A percentile compares a stretch with the other conserved stretches of the same genome.
These are phyloP conservation scores for Venturia oleaginea DNA, from an alignment of 2,329 filamentous ascomycete species.

Conservation along the genomic window DNA sequence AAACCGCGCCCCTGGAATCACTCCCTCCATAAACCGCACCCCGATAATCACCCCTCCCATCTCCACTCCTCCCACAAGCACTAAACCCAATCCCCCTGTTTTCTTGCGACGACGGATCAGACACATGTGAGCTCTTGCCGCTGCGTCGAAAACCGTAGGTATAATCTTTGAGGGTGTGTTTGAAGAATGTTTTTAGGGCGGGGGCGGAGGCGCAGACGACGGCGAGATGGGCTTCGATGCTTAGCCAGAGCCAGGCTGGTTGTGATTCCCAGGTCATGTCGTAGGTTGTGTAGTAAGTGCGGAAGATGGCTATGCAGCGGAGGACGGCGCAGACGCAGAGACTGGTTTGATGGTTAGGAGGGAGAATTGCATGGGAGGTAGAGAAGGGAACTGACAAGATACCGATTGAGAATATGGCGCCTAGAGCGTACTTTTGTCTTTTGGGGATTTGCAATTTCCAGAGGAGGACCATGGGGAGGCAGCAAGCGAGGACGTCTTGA, in stretches of 20 bases:
- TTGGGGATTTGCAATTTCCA: conserved; percentile 17
- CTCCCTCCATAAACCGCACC: neutral
- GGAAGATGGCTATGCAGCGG: neutral
- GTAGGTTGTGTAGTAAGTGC: conserved; percentile 10
- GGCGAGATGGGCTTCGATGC: conserved; percentile 12
- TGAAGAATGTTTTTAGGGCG: conserved; percentile 14
- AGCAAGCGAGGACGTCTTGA: conserved; percentile 18
- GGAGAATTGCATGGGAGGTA: conserved; percentile 26
- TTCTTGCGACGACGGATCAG: neutral
- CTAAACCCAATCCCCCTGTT: neutral
- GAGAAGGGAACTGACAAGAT: conserved; percentile 21
- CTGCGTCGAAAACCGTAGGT: neutral
- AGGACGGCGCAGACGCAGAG: conserved; percentile 17
- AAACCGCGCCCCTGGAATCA: neutral
- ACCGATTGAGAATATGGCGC: conserved; percentile 4
- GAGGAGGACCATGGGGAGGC: conserved; percentile 18
- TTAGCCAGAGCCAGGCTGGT: conserved; percentile 10
- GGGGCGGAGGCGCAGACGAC: conserved; percentile 13
- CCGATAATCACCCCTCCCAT: neutral
- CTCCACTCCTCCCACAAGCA: neutral
- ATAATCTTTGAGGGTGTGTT: conserved; percentile 9
- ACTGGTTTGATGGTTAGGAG: conserved; percentile 13
- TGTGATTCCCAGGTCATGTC: conserved; percentile 14
- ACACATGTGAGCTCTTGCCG: neutral
- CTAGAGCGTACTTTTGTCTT: conserved; percentile 17